phyloP scores from a whole-genome alignment of 192 early-diverging fungal genomes.

The Coemansia sp. region DNA sequence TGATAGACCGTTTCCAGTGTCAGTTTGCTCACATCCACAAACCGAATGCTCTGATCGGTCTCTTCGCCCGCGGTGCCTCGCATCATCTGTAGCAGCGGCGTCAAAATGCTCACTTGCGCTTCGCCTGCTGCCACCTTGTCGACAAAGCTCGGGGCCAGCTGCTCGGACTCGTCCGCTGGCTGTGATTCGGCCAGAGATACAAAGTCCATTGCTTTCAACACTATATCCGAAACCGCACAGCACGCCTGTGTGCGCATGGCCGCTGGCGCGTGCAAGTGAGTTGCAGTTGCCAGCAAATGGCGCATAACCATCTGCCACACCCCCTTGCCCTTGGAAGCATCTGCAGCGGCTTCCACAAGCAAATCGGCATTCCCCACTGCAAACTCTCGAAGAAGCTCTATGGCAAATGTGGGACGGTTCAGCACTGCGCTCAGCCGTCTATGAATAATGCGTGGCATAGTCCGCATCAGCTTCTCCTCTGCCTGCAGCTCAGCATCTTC shows the following conservation, averaged over 20 bases:
- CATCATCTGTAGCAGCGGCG: conserved; percentile 62
- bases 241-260: conserved; percentile 76
- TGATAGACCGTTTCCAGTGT: conserved; percentile 87
- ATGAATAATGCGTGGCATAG: conserved; percentile 25
- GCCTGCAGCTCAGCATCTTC: conserved; percentile 2
- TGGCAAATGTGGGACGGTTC: conserved; percentile 39
- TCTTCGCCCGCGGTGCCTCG: conserved; percentile 8
- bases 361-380: conserved; percentile 31
- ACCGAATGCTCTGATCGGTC: conserved; percentile 16
- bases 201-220: conserved; percentile 68
- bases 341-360: conserved; percentile 14
- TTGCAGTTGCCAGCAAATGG: conserved; percentile 75
- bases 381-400: conserved; percentile 33
- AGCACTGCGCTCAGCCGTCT: conserved; percentile 46
- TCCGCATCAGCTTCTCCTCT: conserved; percentile 20
- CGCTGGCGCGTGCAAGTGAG: conserved; percentile 52
- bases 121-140: conserved; percentile 60
- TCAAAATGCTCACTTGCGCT: conserved; percentile 64
- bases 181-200: conserved; percentile 52
- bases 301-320: conserved; percentile 56
- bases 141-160: conserved; percentile 4
- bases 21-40: conserved; percentile 76
- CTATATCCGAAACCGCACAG: conserved; percentile 70
- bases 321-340: background rate
- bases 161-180: background rate